Percentiles rank a stretch among this genome's conserved stretches.
These are phyloP conservation scores for Starmera amethionina DNA, from an alignment of 805 yeast species.

Conservation along the genomic window DNA sequence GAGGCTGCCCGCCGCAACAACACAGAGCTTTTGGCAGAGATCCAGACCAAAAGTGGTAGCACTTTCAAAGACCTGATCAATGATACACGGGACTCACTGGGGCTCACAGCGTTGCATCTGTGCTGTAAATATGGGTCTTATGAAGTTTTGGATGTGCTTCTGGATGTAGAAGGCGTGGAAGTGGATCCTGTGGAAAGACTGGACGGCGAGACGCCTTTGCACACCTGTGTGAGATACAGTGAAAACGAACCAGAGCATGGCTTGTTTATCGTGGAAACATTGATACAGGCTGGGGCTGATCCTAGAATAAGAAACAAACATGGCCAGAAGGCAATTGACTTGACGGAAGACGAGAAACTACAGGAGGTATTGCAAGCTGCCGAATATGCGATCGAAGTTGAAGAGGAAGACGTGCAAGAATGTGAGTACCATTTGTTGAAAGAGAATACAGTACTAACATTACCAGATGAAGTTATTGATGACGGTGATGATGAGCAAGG, in stretches of 20 bases:
- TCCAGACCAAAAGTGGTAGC: slow-evolving; percentile 32
- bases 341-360: slow-evolving; percentile 47
- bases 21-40: slow-evolving; percentile 54
- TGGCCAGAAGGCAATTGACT: slow-evolving; percentile 68
- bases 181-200: slow-evolving; percentile 67
- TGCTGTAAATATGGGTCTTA: slow-evolving; percentile 76
- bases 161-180: slow-evolving; percentile 87
- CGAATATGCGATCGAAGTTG: slow-evolving; percentile 52
- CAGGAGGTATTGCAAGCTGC: slow-evolving; percentile 68
- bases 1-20: slow-evolving; percentile 89
- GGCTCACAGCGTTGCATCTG: slow-evolving; percentile 73
- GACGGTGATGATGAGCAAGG: slow-evolving; percentile 24
- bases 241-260: slow-evolving; percentile 82
- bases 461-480: slow-evolving; percentile 15
- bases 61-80: slow-evolving; percentile 43
- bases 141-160: slow-evolving; percentile 71
- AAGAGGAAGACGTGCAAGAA: slow-evolving; percentile 24
- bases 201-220: slow-evolving; percentile 85
- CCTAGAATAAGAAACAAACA: slow-evolving; percentile 39
- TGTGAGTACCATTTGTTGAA: slow-evolving; percentile 14
- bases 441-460: slow-evolving; percentile 6
- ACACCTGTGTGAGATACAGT: slow-evolving; percentile 71
- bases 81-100: slow-evolving; percentile 61
- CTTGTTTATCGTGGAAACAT: slow-evolving; percentile 60
- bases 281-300: slow-evolving; percentile 89